Conservation (phyloP, 345 rosid species). For the Ceriops decandra region DNA sequence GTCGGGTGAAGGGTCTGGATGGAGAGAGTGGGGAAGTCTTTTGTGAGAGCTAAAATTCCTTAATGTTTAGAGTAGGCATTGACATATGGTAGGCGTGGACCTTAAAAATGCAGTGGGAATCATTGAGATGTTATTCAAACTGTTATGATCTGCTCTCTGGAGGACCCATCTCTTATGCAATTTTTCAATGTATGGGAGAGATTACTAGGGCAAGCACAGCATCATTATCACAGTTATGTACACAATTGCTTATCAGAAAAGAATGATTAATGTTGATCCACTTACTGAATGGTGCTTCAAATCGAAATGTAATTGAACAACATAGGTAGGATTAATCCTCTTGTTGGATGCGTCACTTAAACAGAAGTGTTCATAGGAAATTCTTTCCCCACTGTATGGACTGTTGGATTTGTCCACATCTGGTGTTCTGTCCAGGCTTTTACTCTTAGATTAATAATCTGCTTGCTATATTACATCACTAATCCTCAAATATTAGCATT, state of each 20-base stretch:
- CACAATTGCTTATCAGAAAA: background rate
- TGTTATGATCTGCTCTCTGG: no score
- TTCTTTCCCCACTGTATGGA: background rate
- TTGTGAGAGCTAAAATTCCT: no score
- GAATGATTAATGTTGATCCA: background rate
- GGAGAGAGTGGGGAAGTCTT: no score
- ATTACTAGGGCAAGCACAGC: no score
- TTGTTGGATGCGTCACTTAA: background rate
- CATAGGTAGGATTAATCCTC: background rate
- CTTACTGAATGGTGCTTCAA: background rate
- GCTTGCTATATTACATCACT: background rate
- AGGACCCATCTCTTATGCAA: no score
- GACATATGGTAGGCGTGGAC: no score
- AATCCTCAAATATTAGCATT: conserved; percentile 3
- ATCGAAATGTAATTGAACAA: background rate
- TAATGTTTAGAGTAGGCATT: no score
- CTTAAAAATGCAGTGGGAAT: no score
- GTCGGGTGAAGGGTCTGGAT: no score
- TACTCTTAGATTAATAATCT: background rate
- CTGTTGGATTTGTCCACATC: background rate
- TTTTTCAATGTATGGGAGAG: no score
- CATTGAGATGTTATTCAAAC: no score
- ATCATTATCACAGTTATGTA: no score
- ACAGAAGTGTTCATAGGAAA: background rate
- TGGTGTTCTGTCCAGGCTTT: background rate